Percentiles rank a stretch among this genome's conserved stretches.
phyloP scores from a whole-genome alignment of 306 rosid genomes.

The Vicia faba region DNA sequence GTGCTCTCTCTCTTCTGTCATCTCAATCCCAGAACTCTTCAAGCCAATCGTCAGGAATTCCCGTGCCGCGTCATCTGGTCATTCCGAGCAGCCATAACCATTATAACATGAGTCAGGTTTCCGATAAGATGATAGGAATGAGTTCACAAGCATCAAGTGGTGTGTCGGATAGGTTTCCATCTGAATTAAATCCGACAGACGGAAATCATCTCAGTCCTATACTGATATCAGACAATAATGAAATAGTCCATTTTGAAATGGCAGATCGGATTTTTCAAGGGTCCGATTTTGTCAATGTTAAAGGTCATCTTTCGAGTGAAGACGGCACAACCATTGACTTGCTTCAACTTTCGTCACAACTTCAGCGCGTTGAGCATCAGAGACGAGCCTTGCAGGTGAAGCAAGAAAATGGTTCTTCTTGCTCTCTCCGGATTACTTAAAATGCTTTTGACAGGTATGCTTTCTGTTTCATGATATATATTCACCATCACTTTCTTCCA shows the following conservation, averaged over 20 bases:
- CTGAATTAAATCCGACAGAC: conserved; percentile 52
- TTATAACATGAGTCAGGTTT: conserved; percentile 51
- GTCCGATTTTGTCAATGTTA: conserved; percentile 48
- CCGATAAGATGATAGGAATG: conserved; percentile 55
- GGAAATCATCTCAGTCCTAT: conserved; percentile 52
- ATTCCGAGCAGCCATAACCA: conserved; percentile 52
- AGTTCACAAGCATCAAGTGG: conserved; percentile 57
- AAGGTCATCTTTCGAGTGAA: conserved; percentile 46
- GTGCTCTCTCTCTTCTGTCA: conserved; percentile 99
- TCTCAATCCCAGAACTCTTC: conserved; percentile 69
- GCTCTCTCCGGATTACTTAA: conserved; percentile 61
- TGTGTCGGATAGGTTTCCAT: conserved; percentile 49
- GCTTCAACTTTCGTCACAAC: conserved; percentile 82
- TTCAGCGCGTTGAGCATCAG: conserved; percentile 74
- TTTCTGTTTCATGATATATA: conserved; percentile 4
- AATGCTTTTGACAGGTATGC: conserved; percentile 41
- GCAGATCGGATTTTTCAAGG: conserved; percentile 60
- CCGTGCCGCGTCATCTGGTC: conserved; percentile 45
- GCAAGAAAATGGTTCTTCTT: conserved; percentile 61
- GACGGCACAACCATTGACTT: conserved; percentile 63
- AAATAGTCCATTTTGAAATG: conserved; percentile 54
- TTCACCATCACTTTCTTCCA: neutral
- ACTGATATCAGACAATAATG: conserved; percentile 46
- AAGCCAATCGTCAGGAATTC: conserved; percentile 62
- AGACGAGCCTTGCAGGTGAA: conserved; percentile 63